Conservation (phyloP, 2,329 filamentous ascomycete genomes). For the Colletotrichum australisinense region DNA sequence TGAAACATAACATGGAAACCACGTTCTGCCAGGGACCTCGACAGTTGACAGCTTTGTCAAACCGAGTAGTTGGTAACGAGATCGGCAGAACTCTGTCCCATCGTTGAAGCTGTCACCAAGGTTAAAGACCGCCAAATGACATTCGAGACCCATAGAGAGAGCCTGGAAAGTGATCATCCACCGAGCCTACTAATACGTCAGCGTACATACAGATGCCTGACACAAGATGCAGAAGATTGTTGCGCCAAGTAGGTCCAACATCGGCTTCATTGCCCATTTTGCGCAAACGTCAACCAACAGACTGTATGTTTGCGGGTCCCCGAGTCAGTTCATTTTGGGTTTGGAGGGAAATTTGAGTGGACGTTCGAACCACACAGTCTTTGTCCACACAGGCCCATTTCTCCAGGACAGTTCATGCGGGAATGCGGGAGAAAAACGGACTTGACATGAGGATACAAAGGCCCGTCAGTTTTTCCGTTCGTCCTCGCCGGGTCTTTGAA, state of each 20-base stretch:
- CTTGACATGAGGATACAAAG: not conserved
- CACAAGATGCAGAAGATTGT: conserved; percentile 3
- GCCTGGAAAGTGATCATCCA: not conserved
- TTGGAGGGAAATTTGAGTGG: conserved; percentile 3
- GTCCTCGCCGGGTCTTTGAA: not conserved
- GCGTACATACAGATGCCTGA: not conserved
- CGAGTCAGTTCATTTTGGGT: conserved; percentile 18
- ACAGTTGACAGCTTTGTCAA: not conserved
- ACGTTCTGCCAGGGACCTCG: conserved; percentile 15
- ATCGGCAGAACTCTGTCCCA: not conserved
- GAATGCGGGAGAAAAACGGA: not conserved
- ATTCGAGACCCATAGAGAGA: not conserved
- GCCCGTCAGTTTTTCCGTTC: conserved; percentile 9
- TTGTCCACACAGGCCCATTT: not conserved
- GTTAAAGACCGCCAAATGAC: not conserved
- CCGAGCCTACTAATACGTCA: conserved; percentile 14
- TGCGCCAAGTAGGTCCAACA: conserved; percentile 17
- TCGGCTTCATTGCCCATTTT: conserved; percentile 24
- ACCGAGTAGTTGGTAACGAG: not conserved
- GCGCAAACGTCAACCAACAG: conserved; percentile 11
- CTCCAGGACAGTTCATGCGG: conserved; percentile 15
- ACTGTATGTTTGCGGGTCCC: not conserved
- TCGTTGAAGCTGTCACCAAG: not conserved
- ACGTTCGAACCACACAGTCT: not conserved
- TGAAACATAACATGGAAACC: conserved; percentile 3